Evolutionary conservation across 768 basidiomycete species (phyloP).

Genomic region (Rhodotorula babjevae): DNA sequence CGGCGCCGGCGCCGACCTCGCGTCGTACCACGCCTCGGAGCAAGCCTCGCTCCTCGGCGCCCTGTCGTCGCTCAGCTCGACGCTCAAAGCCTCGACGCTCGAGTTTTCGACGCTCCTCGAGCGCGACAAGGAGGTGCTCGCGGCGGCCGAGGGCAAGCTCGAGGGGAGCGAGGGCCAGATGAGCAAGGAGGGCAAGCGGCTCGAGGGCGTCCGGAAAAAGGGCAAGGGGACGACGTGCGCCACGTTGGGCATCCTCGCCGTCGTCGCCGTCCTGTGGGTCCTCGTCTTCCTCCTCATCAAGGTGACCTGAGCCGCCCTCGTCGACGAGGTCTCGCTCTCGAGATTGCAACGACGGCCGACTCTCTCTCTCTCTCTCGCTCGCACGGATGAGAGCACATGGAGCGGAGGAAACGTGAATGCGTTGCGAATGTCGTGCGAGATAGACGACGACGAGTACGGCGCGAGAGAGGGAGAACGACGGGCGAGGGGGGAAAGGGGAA

Average conservation of each 20-base stretch:
- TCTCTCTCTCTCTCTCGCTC: too few relatives aligned
- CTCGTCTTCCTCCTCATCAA: slow-evolving; percentile 66
- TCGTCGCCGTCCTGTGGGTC: slow-evolving; percentile 61
- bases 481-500: too few relatives aligned
- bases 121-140: slow-evolving; percentile 68
- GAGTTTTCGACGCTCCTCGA: slow-evolving; percentile 69
- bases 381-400: too few relatives aligned
- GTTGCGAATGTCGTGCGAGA: too few relatives aligned
- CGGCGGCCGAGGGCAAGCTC: slow-evolving; percentile 64
- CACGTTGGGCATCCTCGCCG: slow-evolving; percentile 59
- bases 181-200: slow-evolving; percentile 61
- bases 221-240: slow-evolving; percentile 69
- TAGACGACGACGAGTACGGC: too few relatives aligned
- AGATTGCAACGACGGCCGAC: too few relatives aligned
- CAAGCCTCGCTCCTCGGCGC: slow-evolving; percentile 72
- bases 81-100: slow-evolving; percentile 74
- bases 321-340: too few relatives aligned
- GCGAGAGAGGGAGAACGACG: too few relatives aligned
- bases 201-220: slow-evolving; percentile 62
- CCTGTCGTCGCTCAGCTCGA: slow-evolving; percentile 77
- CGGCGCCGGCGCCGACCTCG: slow-evolving; percentile 14
- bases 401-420: too few relatives aligned
- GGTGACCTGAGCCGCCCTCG: neutral
- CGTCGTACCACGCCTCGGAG: slow-evolving; percentile 39
- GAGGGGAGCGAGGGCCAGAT: slow-evolving; percentile 68